A percentile compares a stretch with the other conserved stretches of the same genome.
phyloP scores from a whole-genome alignment of 495 filamentous ascomycete species.

The Sabuloglossum arenarium region DNA sequence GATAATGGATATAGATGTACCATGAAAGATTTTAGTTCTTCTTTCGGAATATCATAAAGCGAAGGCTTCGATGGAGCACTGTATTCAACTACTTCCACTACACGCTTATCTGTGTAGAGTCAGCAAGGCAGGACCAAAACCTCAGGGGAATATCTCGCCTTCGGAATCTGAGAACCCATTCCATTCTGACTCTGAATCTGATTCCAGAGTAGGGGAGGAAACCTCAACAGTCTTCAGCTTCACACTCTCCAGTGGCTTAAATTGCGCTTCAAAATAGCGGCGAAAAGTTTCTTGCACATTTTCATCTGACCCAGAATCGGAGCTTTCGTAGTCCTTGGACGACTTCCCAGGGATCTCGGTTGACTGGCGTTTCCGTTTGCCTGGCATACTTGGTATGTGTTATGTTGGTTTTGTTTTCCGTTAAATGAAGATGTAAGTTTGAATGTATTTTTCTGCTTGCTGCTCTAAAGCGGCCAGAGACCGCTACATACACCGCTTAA shows the following conservation, averaged over 20 bases:
- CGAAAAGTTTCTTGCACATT: slow-evolving; percentile 39
- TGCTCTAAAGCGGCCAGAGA: background rate
- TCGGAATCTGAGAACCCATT: slow-evolving; percentile 32
- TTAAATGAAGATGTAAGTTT: too few species aligned
- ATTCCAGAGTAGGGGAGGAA: slow-evolving; percentile 11
- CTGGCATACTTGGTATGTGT: slow-evolving; percentile 5
- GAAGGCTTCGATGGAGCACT: slow-evolving; percentile 16
- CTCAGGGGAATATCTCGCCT: slow-evolving; percentile 13
- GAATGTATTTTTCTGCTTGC: too few species aligned
- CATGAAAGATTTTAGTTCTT: slow-evolving; percentile 60
- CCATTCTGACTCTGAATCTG: slow-evolving; percentile 37
- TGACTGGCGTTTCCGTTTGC: slow-evolving; percentile 11
- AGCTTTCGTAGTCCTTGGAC: background rate
- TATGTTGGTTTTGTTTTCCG: too few species aligned
- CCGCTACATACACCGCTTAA: background rate
- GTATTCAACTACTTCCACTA: slow-evolving; percentile 49
- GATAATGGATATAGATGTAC: slow-evolving; percentile 19
- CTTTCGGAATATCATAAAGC: slow-evolving; percentile 33
- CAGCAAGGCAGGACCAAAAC: background rate
- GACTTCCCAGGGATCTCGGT: background rate
- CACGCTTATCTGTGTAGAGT: background rate
- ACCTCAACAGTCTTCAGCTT: slow-evolving; percentile 8
- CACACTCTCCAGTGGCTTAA: slow-evolving; percentile 40
- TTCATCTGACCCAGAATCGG: background rate
- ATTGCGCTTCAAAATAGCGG: slow-evolving; percentile 72